Conservation (phyloP, 2,329 filamentous ascomycete genomes). For the Ascochyta fabae region DNA sequence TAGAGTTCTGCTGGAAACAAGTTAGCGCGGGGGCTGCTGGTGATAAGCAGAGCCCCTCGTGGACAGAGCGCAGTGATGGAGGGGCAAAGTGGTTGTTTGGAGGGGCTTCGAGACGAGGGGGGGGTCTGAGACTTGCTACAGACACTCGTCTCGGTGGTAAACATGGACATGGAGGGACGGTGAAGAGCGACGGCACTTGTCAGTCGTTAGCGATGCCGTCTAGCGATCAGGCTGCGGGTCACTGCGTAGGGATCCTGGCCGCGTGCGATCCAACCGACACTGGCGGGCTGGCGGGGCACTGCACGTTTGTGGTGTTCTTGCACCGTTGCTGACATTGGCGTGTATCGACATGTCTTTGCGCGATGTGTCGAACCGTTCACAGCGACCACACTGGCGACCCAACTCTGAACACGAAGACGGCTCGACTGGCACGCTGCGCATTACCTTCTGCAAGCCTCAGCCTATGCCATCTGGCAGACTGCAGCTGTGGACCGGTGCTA, state of each 20-base stretch:
- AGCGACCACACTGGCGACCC: neutral
- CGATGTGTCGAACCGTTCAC: neutral
- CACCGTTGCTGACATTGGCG: neutral
- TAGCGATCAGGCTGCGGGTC: slow-evolving; percentile 25
- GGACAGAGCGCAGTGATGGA: slow-evolving; percentile 15
- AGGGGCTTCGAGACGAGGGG: slow-evolving; percentile 9
- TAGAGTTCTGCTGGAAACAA: slow-evolving; percentile 42
- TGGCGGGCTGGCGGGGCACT: slow-evolving; percentile 15
- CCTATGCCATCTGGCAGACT: slow-evolving; percentile 19
- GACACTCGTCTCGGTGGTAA: slow-evolving; percentile 6
- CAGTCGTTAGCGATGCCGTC: slow-evolving; percentile 17
- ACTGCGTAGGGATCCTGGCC: slow-evolving; percentile 21
- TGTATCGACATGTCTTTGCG: neutral
- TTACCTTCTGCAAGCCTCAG: slow-evolving; percentile 2
- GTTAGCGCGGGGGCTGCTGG: slow-evolving; percentile 44
- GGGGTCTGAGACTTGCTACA: neutral
- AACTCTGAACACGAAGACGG: neutral
- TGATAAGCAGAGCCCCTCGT: slow-evolving; percentile 34
- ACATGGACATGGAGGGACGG: slow-evolving; percentile 17
- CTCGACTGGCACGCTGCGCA: neutral
- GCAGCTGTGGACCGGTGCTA: slow-evolving; percentile 30
- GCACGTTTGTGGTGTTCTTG: slow-evolving; percentile 6
- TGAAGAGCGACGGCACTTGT: slow-evolving; percentile 21
- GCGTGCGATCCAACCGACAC: slow-evolving; percentile 22
- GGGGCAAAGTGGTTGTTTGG: slow-evolving; percentile 16